Evolutionary conservation across 2,329 filamentous ascomycete species (phyloP), one percentile per base, ranked within the genome.

Genomic region (Botrytis fragariae): DNA sequence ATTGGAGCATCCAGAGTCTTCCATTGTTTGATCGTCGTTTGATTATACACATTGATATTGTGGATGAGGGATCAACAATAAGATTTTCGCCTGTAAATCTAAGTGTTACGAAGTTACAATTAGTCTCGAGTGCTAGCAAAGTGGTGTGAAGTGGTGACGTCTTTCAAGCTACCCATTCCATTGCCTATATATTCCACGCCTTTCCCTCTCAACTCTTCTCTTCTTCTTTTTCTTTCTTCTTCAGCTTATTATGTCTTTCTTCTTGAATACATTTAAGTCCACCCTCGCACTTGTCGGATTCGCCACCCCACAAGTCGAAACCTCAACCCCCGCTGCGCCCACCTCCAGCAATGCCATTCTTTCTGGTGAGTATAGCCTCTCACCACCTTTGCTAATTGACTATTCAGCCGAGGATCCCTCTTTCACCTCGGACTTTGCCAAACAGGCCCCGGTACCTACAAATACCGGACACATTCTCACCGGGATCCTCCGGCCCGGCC

Each of bases 301-400:
- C 35, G 60, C 60, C 60, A 39, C 35, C 60, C 60, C 60, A 39
- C 60, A 42, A 62, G 22, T 39, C 16, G 35, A 62, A 37, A 62
- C 60, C 35, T 62, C 60, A 62, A 62, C 60, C 60, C 22, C 60
- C 35, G 60, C 35, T 62, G 35, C 60, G 60, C 37, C 60, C 60
- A 62, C 60, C 60, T 62, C 60, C 60, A 62, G 60, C 60, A 62
- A 62, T 16, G 60, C 60, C 60, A n/a, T n/a, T 25, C 60, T 1
- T 37, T 62, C 5, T 18, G 20, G 32, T 62, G 60, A 62, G 60
- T 62, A 25, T 62, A 35, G 35, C 35, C 32, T 25, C 20, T 39
- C 35, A 35, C 37, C 60, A 62, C 59, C 35, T 61, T 62, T 39
- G 4, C 7, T n/a, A 62, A 62, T 62, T 22, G 60, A 62, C 12